Conservation (phyloP, 352 stramenopile genomes). For the Pseudoperonospora humuli region DNA sequence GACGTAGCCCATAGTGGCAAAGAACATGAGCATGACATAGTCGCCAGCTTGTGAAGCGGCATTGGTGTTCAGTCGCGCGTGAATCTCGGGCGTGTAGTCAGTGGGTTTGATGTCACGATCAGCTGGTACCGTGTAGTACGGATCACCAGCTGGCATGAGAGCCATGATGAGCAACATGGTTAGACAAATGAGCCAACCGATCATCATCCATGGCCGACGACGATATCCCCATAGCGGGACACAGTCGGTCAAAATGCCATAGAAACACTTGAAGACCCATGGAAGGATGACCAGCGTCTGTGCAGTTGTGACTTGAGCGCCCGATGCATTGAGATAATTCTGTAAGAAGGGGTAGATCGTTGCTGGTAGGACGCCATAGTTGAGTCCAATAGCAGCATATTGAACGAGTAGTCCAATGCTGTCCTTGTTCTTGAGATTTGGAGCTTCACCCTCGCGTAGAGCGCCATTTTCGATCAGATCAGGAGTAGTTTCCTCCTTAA, state of each 20-base stretch:
- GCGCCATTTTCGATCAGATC: conserved; percentile 32
- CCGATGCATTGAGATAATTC: conserved; percentile 24
- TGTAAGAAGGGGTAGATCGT: conserved; percentile 29
- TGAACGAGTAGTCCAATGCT: conserved; percentile 38
- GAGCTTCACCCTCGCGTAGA: conserved; percentile 26
- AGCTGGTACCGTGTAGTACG: conserved; percentile 41
- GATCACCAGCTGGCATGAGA: conserved; percentile 27
- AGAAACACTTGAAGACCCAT: conserved; percentile 28
- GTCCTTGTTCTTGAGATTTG: conserved; percentile 31
- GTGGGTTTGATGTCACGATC: conserved; percentile 17
- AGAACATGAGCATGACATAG: conserved; percentile 50
- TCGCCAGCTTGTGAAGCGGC: conserved; percentile 29
- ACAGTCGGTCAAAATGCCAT: conserved; percentile 22
- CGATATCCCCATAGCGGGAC: conserved; percentile 35
- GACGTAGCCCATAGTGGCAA: conserved; percentile 31
- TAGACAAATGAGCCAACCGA: conserved; percentile 44
- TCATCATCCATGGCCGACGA: conserved; percentile 45
- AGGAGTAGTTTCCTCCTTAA: conserved; percentile 17
- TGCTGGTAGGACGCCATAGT: conserved; percentile 36
- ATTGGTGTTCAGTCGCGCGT: conserved; percentile 27
- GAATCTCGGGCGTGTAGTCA: conserved; percentile 24
- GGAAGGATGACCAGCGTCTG: conserved; percentile 19
- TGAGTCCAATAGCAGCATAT: conserved; percentile 42
- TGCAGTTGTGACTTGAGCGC: conserved; percentile 19
- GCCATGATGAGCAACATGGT: conserved; percentile 44